Conservation (phyloP, 1,139 yeast species). For the Magnusiomyces suaveolens region DNA sequence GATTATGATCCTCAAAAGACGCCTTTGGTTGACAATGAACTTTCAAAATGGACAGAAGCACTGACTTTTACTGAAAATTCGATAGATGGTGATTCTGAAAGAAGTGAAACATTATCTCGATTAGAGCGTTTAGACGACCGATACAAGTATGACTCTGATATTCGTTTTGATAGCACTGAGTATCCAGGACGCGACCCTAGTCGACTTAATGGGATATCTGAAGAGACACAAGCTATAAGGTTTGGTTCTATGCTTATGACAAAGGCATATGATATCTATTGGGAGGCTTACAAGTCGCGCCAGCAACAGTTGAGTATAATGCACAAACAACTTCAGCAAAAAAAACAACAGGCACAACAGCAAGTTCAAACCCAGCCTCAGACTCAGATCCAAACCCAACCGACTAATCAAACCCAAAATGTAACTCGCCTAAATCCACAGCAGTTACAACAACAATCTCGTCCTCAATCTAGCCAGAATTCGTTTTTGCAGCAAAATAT, state of each 20-base stretch:
- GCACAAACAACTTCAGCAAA: constrained; percentile 29
- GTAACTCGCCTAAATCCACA: constrained; percentile 14
- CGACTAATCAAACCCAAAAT: constrained; percentile 7
- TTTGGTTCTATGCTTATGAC: constrained; percentile 87
- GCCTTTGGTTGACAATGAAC: constrained; percentile 26
- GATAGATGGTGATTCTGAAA: constrained; percentile 21
- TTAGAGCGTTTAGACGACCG: constrained; percentile 52
- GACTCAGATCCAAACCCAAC: constrained; percentile 22
- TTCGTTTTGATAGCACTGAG: constrained; percentile 39
- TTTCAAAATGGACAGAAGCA: constrained; percentile 9
- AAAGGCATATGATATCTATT: constrained; percentile 66
- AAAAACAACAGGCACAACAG: constrained; percentile 21
- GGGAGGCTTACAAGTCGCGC: constrained; percentile 42
- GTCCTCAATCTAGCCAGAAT: constrained; percentile 8
- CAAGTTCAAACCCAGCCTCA: constrained; percentile 13
- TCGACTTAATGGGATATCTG: constrained; percentile 67
- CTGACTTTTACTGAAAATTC: constrained; percentile 7
- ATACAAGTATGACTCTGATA: constrained; percentile 69
- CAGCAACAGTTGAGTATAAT: constrained; percentile 36
- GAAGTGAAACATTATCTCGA: constrained; percentile 17
- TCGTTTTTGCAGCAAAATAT: constrained; percentile 9
- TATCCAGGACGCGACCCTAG: constrained; percentile 58
- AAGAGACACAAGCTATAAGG: constrained; percentile 79
- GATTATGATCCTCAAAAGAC: not conserved
- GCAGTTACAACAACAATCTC: constrained; percentile 16